A percentile compares a stretch with the other conserved stretches of the same genome.
Conservation (phyloP, 2,329 filamentous ascomycete genomes). For the Penicillium sp. region DNA sequence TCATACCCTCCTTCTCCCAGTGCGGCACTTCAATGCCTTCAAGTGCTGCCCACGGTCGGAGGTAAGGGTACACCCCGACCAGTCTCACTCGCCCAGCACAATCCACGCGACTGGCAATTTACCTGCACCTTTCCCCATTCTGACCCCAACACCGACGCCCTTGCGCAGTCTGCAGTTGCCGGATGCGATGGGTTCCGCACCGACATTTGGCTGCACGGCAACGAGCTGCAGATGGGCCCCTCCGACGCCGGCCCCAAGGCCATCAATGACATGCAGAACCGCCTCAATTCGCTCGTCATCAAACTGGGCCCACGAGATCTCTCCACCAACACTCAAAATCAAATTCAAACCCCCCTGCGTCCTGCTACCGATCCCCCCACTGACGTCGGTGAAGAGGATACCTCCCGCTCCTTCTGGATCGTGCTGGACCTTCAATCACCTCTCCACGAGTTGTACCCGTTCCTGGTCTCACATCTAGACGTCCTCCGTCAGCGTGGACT, state of each 20-base stretch:
- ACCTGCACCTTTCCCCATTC: conserved; percentile 29
- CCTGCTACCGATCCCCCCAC: neutral
- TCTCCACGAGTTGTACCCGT: conserved; percentile 18
- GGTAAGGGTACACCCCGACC: conserved; percentile 2
- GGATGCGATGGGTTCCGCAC: conserved; percentile 33
- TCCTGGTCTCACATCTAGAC: conserved; percentile 24
- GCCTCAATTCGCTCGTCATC: conserved; percentile 27
- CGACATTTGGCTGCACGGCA: conserved; percentile 30
- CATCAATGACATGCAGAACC: conserved; percentile 25
- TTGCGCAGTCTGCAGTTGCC: conserved; percentile 25
- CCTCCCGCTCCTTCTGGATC: conserved; percentile 25
- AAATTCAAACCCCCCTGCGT: neutral
- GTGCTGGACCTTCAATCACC: conserved; percentile 29
- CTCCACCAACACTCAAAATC: neutral
- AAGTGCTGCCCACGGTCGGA: conserved; percentile 4
- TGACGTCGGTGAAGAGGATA: conserved; percentile 9
- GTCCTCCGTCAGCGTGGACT: conserved; percentile 25
- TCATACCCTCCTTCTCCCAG: conserved; percentile 7
- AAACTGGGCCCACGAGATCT: conserved; percentile 18
- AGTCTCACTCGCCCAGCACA: conserved; percentile 19
- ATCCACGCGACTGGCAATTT: conserved; percentile 11
- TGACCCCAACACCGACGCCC: conserved; percentile 20
- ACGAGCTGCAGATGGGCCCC: conserved; percentile 27
- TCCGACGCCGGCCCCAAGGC: conserved; percentile 10
- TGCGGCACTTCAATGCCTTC: conserved; percentile 19